Percentiles rank a stretch among this genome's conserved stretches.
Evolutionary conservation across 805 yeast genomes (phyloP).

Genomic region (Ogataea allantospora): DNA sequence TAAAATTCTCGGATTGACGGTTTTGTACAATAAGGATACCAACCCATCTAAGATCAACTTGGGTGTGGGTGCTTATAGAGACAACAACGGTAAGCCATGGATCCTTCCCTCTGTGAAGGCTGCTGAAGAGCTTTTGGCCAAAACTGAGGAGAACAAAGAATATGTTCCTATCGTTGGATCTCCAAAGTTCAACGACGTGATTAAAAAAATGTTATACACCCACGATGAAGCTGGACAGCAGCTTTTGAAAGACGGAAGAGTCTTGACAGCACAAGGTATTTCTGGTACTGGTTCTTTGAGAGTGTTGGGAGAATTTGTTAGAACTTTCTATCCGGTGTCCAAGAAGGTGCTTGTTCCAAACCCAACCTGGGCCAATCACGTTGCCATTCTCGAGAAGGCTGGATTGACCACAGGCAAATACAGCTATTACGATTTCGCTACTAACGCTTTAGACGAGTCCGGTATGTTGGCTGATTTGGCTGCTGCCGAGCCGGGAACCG

Average conservation of each 20-base stretch:
- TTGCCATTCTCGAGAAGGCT: constrained; percentile 71
- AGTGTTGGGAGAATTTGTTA: constrained; percentile 76
- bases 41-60: constrained; percentile 55
- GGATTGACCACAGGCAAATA: constrained; percentile 65
- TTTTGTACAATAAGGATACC: constrained; percentile 65
- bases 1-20: constrained; percentile 78
- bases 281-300: constrained; percentile 96
- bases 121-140: constrained; percentile 53
- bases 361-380: constrained; percentile 96
- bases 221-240: constrained; percentile 56
- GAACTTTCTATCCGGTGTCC: constrained; percentile 49
- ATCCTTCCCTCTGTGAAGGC: constrained; percentile 72
- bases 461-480: constrained; percentile 60
- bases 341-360: constrained; percentile 68
- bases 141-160: constrained; percentile 67
- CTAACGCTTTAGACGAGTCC: constrained; percentile 63
- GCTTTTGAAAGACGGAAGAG: constrained; percentile 57
- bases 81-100: constrained; percentile 83
- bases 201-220: constrained; percentile 70
- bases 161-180: constrained; percentile 86
- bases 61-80: constrained; percentile 94
- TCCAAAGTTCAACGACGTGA: constrained; percentile 60
- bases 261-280: constrained; percentile 83
- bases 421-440: constrained; percentile 64
- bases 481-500: constrained; percentile 54